Conservation (phyloP, 140 eudicot genomes). For the Oenanthe javanica region DNA sequence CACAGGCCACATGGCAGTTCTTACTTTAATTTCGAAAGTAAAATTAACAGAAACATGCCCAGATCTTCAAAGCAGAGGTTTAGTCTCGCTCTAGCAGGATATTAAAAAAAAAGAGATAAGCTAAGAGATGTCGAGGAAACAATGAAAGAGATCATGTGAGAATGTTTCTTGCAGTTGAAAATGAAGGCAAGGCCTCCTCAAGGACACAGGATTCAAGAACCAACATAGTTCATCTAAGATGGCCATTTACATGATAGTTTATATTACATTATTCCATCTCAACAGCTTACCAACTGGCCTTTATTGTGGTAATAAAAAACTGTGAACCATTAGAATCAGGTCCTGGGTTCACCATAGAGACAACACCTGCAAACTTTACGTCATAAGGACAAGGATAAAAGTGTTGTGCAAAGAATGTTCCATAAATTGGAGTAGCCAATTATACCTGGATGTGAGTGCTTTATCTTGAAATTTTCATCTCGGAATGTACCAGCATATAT, state of each 20-base stretch:
- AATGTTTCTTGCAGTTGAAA: background rate
- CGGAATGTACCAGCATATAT: slow-evolving; percentile 69
- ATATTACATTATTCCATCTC: background rate
- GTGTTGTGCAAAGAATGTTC: background rate
- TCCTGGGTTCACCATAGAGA: slow-evolving; percentile 90
- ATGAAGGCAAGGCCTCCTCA: background rate
- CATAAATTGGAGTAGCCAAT: background rate
- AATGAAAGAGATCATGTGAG: background rate
- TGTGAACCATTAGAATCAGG: slow-evolving; percentile 94
- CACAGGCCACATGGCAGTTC: background rate
- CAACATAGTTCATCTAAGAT: background rate
- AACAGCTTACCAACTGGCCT: slow-evolving; percentile 66
- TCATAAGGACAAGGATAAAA: slow-evolving; percentile 4
- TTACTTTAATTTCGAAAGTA: too few species aligned
- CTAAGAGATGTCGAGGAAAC: background rate
- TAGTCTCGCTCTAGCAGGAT: background rate
- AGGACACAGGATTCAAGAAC: background rate
- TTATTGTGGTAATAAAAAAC: slow-evolving; percentile 80
- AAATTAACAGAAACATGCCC: background rate
- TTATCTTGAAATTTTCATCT: slow-evolving; percentile 74
- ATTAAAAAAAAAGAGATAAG: background rate
- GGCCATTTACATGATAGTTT: background rate
- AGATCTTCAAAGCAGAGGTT: background rate
- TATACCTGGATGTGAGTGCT: slow-evolving; percentile 77
- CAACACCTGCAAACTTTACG: slow-evolving; percentile 43